These are phyloP conservation scores for Curvularia sp. DNA, from an alignment of 2,329 filamentous ascomycete species.

Conservation along the genomic window DNA sequence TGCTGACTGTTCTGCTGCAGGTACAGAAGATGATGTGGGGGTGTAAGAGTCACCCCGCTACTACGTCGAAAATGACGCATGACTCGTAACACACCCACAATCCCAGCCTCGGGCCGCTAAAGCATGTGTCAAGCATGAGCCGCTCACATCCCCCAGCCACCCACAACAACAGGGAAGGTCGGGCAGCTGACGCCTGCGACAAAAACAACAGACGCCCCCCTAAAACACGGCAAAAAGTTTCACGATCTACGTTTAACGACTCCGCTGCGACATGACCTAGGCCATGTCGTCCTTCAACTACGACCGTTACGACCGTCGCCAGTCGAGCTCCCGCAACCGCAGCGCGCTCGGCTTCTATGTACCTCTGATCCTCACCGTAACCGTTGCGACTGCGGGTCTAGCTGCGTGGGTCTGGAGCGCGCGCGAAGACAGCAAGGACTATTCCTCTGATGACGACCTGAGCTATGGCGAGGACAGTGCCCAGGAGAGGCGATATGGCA, in stretches of 20 bases:
- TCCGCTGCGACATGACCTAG: constrained; percentile 24
- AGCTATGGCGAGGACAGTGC: constrained; percentile 53
- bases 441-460: constrained; percentile 60
- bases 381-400: constrained; percentile 83
- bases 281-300: constrained; percentile 55
- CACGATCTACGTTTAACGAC: constrained; percentile 20
- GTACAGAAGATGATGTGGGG: constrained; percentile 19
- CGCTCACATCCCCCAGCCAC: constrained; percentile 7
- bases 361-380: constrained; percentile 83
- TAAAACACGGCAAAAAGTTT: constrained; percentile 19
- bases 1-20: constrained; percentile 13
- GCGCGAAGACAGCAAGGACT: constrained; percentile 75
- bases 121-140: constrained; percentile 17
- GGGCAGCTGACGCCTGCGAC: constrained; percentile 11
- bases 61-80: constrained; percentile 20
- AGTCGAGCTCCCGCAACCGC: constrained; percentile 60
- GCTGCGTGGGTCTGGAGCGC: constrained; percentile 96
- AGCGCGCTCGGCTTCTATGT: constrained; percentile 81
- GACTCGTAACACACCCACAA: constrained; percentile 18
- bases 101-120: constrained; percentile 6
- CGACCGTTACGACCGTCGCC: constrained; percentile 62
- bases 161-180: constrained; percentile 18
- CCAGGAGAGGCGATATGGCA: constrained; percentile 29
- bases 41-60: constrained; percentile 31
- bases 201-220: constrained; percentile 5